These are phyloP conservation scores for Arthrobotrys sphaeroides DNA, from an alignment of 2,329 filamentous ascomycete genomes.

Conservation along the genomic window DNA sequence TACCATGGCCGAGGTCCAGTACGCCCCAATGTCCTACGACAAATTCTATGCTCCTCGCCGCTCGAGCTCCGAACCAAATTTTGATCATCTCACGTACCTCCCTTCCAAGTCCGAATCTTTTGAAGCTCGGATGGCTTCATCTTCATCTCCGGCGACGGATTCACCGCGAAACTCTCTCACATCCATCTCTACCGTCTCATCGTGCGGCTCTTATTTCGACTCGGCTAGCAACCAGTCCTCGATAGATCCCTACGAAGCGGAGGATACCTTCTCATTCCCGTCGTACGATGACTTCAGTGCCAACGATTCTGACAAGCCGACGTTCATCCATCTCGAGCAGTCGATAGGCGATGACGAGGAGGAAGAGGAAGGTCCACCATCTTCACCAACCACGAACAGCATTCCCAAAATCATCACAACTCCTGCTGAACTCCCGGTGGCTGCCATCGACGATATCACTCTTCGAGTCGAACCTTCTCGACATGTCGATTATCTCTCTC, in stretches of 20 bases:
- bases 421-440: conserved; percentile 20
- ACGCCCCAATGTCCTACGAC: conserved; percentile 52
- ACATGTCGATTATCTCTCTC: conserved; percentile 94
- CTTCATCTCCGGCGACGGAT: conserved; percentile 39
- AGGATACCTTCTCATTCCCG: conserved; percentile 47
- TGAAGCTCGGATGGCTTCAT: conserved; percentile 48
- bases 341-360: conserved; percentile 49
- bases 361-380: conserved; percentile 26
- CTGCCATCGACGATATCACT: conserved; percentile 57
- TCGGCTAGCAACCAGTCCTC: conserved; percentile 52
- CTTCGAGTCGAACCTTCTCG: conserved; percentile 64
- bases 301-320: conserved; percentile 39
- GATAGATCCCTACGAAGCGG: conserved; percentile 43
- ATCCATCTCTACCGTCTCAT: conserved; percentile 50
- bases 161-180: conserved; percentile 51
- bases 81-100: conserved; percentile 43
- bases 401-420: conserved; percentile 37
- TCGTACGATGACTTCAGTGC: conserved; percentile 49
- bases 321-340: conserved; percentile 46
- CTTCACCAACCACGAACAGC: conserved; percentile 20
- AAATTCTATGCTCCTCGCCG: conserved; percentile 46
- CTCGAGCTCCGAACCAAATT: conserved; percentile 51
- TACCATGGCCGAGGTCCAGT: conserved; percentile 52
- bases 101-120: conserved; percentile 33
- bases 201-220: conserved; percentile 51